Evolutionary conservation across 1,139 yeast species (phyloP).

Genomic region (Zygotorulaspora mrakii): DNA sequence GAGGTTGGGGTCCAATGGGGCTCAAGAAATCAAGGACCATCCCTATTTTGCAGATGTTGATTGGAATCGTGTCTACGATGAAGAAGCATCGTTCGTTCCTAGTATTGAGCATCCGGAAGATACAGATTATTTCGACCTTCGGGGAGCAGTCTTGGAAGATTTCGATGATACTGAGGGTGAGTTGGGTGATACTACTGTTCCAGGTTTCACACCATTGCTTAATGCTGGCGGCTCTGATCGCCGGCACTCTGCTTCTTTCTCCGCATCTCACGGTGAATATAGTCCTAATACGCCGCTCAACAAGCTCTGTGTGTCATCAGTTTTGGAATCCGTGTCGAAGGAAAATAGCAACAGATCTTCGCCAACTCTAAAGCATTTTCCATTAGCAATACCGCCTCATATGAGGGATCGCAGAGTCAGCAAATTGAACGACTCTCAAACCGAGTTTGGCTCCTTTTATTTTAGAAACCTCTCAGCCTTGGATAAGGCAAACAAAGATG

Average conservation of each 20-base stretch:
- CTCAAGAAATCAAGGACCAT: slow-evolving; percentile 73
- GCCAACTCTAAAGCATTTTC: slow-evolving; percentile 38
- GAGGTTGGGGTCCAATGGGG: slow-evolving; percentile 74
- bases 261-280: slow-evolving; percentile 27
- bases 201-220: slow-evolving; percentile 11
- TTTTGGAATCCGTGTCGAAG: slow-evolving; percentile 27
- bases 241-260: slow-evolving; percentile 13
- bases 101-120: slow-evolving; percentile 73
- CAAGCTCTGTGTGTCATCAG: slow-evolving; percentile 33
- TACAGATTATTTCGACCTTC: slow-evolving; percentile 84
- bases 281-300: slow-evolving; percentile 22
- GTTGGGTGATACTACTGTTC: slow-evolving; percentile 5
- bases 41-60: slow-evolving; percentile 67
- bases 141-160: slow-evolving; percentile 76
- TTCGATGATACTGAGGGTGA: slow-evolving; percentile 56
- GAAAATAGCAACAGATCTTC: slow-evolving; percentile 26
- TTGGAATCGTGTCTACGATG: slow-evolving; percentile 73
- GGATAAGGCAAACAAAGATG: slow-evolving; percentile 92
- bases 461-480: slow-evolving; percentile 85
- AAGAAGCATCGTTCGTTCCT: slow-evolving; percentile 84
- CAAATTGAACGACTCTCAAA: slow-evolving; percentile 63
- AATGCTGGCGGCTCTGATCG: slow-evolving; percentile 8
- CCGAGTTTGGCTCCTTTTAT: slow-evolving; percentile 90
- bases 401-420: slow-evolving; percentile 63
- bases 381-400: slow-evolving; percentile 52